Evolutionary conservation across 192 early-diverging fungal species (phyloP).

Genomic region (Linnemannia exigua): DNA sequence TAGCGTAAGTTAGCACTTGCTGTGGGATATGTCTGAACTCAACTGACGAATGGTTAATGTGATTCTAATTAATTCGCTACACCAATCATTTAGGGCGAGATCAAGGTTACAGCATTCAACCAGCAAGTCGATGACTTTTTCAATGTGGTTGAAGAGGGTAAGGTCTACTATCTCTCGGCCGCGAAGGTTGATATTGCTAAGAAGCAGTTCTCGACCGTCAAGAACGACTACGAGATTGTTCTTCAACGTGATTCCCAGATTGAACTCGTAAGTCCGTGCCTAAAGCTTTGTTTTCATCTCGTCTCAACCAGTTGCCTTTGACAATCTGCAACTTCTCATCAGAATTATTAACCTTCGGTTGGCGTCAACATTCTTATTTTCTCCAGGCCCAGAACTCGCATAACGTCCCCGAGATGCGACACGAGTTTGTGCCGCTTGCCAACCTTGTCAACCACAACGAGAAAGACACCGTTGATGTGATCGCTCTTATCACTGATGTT

Average conservation of each 20-base stretch:
- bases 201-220: constrained; percentile 82
- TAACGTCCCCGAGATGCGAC: constrained; percentile 68
- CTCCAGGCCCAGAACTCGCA: constrained; percentile 68
- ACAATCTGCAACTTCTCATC: neutral
- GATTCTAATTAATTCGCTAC: constrained; percentile 1
- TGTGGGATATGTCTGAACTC: neutral
- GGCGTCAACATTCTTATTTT: neutral
- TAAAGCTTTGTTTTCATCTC: neutral
- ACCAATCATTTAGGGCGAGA: constrained; percentile 80
- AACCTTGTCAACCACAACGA: constrained; percentile 79
- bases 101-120: constrained; percentile 95
- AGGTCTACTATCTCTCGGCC: constrained; percentile 87
- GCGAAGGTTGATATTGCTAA: constrained; percentile 88
- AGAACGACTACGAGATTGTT: constrained; percentile 95
- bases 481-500: constrained; percentile 80
- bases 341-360: neutral
- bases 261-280: constrained; percentile 59
- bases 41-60: neutral
- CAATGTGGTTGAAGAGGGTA: constrained; percentile 82
- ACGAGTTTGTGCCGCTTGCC: constrained; percentile 79
- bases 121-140: constrained; percentile 86
- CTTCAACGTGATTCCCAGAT: constrained; percentile 82
- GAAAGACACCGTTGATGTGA: constrained; percentile 77
- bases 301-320: neutral
- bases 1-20: constrained; percentile 68